Conservation (phyloP, 1,284 basidiomycete species). For the Phylloboletellus chloephorus region DNA sequence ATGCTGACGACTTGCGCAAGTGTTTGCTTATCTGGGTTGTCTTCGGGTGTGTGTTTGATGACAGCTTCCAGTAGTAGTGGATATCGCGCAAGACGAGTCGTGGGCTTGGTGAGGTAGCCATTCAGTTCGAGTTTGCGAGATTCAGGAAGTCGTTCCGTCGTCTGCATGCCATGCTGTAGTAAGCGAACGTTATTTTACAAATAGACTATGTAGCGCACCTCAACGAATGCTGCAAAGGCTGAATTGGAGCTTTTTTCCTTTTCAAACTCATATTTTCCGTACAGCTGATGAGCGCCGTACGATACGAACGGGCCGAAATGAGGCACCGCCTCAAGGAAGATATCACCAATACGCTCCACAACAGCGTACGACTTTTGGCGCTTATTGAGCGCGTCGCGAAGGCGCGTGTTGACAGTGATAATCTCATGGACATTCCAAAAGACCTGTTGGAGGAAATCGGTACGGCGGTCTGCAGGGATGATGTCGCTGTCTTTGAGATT, state of each 20-base stretch:
- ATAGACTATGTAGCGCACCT: slow-evolving; percentile 47
- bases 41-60: slow-evolving; percentile 88
- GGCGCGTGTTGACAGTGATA: slow-evolving; percentile 81
- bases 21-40: slow-evolving; percentile 80
- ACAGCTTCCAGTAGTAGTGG: slow-evolving; percentile 92
- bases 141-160: slow-evolving; percentile 88
- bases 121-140: slow-evolving; percentile 97
- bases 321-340: slow-evolving; percentile 84
- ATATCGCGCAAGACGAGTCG: slow-evolving; percentile 93
- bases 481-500: slow-evolving; percentile 75
- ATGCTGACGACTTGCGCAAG: slow-evolving; percentile 79
- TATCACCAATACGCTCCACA: slow-evolving; percentile 89
- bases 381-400: slow-evolving; percentile 92
- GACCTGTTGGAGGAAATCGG: slow-evolving; percentile 89
- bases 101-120: slow-evolving; percentile 97
- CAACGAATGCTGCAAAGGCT: slow-evolving; percentile 94
- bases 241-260: slow-evolving; percentile 94
- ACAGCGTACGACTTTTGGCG: slow-evolving; percentile 93
- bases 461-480: slow-evolving; percentile 72
- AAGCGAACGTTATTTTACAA: slow-evolving; percentile 8
- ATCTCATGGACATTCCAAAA: slow-evolving; percentile 99
- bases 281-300: slow-evolving; percentile 95
- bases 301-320: slow-evolving; percentile 90
- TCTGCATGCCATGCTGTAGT: slow-evolving; percentile 38
- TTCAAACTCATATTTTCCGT: slow-evolving; percentile 99